phyloP scores from a whole-genome alignment of 805 yeast species.

The Pichia heedii region DNA sequence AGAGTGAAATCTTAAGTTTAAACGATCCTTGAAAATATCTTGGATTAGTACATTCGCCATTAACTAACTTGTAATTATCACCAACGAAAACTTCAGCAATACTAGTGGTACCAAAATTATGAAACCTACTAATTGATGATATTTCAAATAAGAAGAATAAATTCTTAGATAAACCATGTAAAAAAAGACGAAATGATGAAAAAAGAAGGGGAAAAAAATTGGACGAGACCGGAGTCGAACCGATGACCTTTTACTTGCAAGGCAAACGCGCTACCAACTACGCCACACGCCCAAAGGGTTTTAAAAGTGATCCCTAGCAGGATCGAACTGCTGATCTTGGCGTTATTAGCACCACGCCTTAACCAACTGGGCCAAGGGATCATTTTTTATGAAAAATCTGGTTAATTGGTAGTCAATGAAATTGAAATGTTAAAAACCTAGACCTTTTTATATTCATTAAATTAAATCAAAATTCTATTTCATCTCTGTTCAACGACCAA shows the following conservation, averaged over 20 bases:
- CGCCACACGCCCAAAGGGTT: conserved; percentile 58
- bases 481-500: too few relatives aligned
- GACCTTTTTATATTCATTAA: too few relatives aligned
- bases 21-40: conserved; percentile 5
- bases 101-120: too few relatives aligned
- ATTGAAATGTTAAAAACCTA: too few relatives aligned
- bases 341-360: conserved; percentile 39
- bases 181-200: neutral
- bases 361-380: conserved; percentile 38
- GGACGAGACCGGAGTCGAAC: conserved; percentile 76
- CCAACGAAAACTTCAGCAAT: too few relatives aligned
- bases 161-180: too few relatives aligned
- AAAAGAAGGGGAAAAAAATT: conserved; percentile 20
- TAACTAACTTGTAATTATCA: too few relatives aligned
- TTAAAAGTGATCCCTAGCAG: conserved; percentile 58
- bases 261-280: conserved; percentile 64
- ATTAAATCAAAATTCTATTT: too few relatives aligned
- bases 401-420: neutral
- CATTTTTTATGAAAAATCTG: conserved; percentile 7
- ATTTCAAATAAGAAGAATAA: too few relatives aligned
- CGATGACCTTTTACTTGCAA: conserved; percentile 43
- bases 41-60: conserved; percentile 2
- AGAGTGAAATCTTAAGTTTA: neutral
- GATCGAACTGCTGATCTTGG: conserved; percentile 78
- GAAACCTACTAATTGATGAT: too few relatives aligned